Base-by-base conservation (phyloP, 495 filamentous ascomycete genomes). In the Aspergillus olivimuriae region DNA sequence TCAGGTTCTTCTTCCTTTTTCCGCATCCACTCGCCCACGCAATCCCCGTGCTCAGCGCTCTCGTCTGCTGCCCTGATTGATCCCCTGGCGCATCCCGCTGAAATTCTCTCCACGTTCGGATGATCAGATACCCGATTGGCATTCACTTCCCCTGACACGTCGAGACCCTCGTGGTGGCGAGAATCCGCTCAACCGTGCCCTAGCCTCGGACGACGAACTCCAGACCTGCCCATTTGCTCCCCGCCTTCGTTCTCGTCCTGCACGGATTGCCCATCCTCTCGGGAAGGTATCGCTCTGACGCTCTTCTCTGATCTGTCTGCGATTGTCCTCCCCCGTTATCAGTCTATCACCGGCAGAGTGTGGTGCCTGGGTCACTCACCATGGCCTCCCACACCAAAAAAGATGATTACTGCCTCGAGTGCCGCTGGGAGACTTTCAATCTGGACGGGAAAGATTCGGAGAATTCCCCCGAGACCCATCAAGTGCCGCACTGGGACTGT, bases 351-450 rank as follows among this genome's bases (percentile, higher is more conserved):
- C 30, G 31, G 42, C 42, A 33, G 18, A 45, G 37, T 36, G 19
- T 28, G 26, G 14, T 14, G 15, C 28, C 8, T 28, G 44, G 41
- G 33, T 44, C 47, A 18, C 60, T 7, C 17, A 62, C 39, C 40
- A 72, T 72, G 68, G 49, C 60, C 21, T 52, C 65, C 41, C 65
- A 67, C 47, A 44, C 58, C 16, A 55, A 56, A 44, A 35, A 46
- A 37, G 61, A 60, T 32, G 58, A 66, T 42, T 68, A 62, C 42
- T 73, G 69, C 44, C 62, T 73, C 9, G 69, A 69, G 47, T 70
- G 66, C 47, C 62, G 61, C 24, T 71, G 69, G 67, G 64, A 71
- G 28, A 51, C 53, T 6, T 66, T 71, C 26, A 60, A 65, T 43
- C 55, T 69, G 12, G 65, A 68, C 42, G 58, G 54, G 3, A 63